Evolutionary conservation across 2,329 filamentous ascomycete species (phyloP).

Genomic region (Fusarium burgessii): DNA sequence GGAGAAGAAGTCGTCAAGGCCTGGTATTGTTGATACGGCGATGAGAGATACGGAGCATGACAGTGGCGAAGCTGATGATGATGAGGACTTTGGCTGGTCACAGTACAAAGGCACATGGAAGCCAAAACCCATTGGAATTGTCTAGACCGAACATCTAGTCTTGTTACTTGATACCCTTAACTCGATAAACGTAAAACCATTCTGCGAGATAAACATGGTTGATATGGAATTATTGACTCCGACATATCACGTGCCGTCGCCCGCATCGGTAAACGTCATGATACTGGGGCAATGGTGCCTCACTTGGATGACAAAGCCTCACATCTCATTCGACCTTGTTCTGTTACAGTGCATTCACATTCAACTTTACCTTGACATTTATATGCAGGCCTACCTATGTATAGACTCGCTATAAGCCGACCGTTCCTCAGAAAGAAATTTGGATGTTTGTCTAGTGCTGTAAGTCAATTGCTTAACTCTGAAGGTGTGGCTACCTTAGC

Average conservation of each 20-base stretch:
- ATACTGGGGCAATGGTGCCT: conserved; percentile 34
- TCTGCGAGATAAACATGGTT: background rate
- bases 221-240: background rate
- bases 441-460: conserved; percentile 37
- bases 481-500: background rate
- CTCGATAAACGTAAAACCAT: background rate
- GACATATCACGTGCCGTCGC: conserved; percentile 39
- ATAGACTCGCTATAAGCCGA: conserved; percentile 55
- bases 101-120: conserved; percentile 66
- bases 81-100: conserved; percentile 57
- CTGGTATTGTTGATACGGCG: conserved; percentile 12
- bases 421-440: conserved; percentile 51
- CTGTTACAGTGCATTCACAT: conserved; percentile 16
- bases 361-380: background rate
- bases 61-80: conserved; percentile 42
- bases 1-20: conserved; percentile 21
- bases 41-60: conserved; percentile 22
- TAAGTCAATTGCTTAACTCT: conserved; percentile 25
- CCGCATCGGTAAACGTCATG: conserved; percentile 41
- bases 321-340: conserved; percentile 37
- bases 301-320: conserved; percentile 45
- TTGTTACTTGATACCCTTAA: conserved; percentile 28
- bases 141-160: conserved; percentile 49
- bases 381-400: conserved; percentile 52
- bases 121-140: conserved; percentile 68